These are phyloP conservation scores for Dovyalis caffra DNA, from an alignment of 345 rosid genomes.

Conservation along the genomic window DNA sequence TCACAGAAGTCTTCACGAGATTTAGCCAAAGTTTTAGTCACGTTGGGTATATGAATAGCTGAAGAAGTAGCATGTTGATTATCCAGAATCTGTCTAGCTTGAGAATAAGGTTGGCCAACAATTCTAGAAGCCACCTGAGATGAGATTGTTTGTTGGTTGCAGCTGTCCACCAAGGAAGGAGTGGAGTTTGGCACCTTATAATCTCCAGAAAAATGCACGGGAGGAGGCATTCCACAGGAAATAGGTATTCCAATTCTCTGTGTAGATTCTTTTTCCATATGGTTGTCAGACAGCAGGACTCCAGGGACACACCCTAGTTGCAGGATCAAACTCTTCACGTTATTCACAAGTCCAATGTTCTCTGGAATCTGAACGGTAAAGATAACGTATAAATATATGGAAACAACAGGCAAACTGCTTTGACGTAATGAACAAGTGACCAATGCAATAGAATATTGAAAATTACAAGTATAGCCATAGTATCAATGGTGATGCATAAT, in stretches of 20 bases:
- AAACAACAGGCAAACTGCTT: background rate
- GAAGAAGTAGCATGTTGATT: conserved; percentile 20
- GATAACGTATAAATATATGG: conserved; percentile 1
- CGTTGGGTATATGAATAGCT: conserved; percentile 18
- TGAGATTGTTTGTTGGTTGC: conserved; percentile 46
- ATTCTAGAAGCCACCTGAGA: conserved; percentile 27
- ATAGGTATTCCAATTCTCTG: conserved; percentile 46
- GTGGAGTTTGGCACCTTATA: conserved; percentile 33
- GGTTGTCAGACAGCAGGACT: conserved; percentile 57
- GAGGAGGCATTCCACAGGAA: conserved; percentile 38
- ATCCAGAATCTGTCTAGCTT: conserved; percentile 23
- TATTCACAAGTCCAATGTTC: conserved; percentile 73
- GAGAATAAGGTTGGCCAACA: conserved; percentile 23
- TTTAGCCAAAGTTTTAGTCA: conserved; percentile 18
- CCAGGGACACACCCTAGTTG: conserved; percentile 77
- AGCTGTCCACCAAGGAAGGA: conserved; percentile 29
- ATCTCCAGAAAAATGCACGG: conserved; percentile 27
- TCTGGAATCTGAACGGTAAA: conserved; percentile 69
- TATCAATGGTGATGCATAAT: background rate
- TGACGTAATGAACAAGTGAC: conserved; percentile 6
- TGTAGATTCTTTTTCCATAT: conserved; percentile 39
- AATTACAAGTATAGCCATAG: background rate
- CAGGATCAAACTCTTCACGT: conserved; percentile 66
- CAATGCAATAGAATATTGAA: background rate
- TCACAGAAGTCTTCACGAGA: conserved; percentile 2